Evolutionary conservation across 371 early-diverging fungal genomes (phyloP), one percentile per base, ranked within the genome.

Genomic region (Lichtheimia corymbifera): DNA sequence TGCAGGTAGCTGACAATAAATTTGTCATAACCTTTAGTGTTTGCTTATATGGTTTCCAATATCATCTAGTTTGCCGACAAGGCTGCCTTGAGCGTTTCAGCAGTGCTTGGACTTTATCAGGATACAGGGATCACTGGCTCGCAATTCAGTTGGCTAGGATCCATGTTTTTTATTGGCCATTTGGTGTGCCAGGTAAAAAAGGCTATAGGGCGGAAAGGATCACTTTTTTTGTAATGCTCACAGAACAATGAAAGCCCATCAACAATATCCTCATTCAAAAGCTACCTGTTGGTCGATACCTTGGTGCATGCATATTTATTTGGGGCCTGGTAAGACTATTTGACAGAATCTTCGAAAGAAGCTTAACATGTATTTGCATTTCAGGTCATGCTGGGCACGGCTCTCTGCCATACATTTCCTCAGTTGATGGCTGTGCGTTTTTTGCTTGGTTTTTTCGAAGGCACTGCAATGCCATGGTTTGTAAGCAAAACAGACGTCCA

Each of bases 231-330:
- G 4, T 11, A 9, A 35, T 11, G 11, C 35, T 35, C 35, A 35
- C 35, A 35, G 5, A 2, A 35, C 35, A 53, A 18, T 27, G 6
- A 28, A 42, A 66, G 63, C 24, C 68, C 20, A 69, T 71, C 6
- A 74, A 68, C 49, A 74, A 68, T 9, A 62, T 64, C 27, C 24
- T 68, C n/a, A 53, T 74, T 28, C 74, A 71, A 30, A 57, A 60
- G 4, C 45, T 74, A 4, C 71, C 69, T 2, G 52, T 74, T 20
- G 67, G 53, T 3, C 66, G 62, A n/a, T 68, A 71, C 11, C 53
- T 69, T 4, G 72, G 72, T 12, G 22, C 30, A 17, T 53, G 53
- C 24, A 55, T 65, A n/a, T 50, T 65, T 17, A 40, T 55, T 14
- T 65, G 65, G 67, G 63, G 67, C 4, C 45, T 52, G 4, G 62